Evolutionary conservation across 2,329 filamentous ascomycete genomes (phyloP).

Genomic region (Talaromyces sp.): DNA sequence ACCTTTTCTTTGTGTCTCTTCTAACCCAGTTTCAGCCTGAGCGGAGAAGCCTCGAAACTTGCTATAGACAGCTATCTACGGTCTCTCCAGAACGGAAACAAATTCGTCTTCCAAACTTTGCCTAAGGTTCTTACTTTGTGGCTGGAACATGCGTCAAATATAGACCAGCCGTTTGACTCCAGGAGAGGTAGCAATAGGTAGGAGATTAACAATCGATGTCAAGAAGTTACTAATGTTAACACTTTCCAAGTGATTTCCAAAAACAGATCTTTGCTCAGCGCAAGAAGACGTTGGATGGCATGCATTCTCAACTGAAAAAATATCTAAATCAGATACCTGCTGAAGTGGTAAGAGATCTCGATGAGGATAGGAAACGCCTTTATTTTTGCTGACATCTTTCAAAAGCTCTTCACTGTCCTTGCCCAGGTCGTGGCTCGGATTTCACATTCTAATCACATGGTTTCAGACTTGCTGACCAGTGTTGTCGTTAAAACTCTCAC

Average conservation of each 20-base stretch:
- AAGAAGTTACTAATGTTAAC: slow-evolving; percentile 12
- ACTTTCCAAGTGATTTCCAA: slow-evolving; percentile 38
- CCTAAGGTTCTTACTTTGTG: slow-evolving; percentile 89
- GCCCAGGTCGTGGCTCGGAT: slow-evolving; percentile 96
- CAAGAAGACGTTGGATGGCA: slow-evolving; percentile 60
- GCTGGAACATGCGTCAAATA: slow-evolving; percentile 80
- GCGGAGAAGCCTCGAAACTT: slow-evolving; percentile 78
- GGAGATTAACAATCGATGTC: slow-evolving; percentile 13
- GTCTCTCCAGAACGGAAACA: slow-evolving; percentile 81
- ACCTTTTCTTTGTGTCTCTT: slow-evolving; percentile 1
- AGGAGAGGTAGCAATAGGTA: slow-evolving; percentile 46
- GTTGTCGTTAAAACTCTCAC: slow-evolving; percentile 85
- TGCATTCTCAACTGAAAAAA: slow-evolving; percentile 74
- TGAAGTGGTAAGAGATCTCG: slow-evolving; percentile 34
- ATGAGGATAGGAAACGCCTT: not conserved
- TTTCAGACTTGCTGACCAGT: slow-evolving; percentile 69
- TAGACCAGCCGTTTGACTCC: slow-evolving; percentile 56
- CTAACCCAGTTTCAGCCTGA: slow-evolving; percentile 46
- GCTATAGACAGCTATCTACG: slow-evolving; percentile 92
- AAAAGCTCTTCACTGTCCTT: slow-evolving; percentile 57
- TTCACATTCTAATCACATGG: slow-evolving; percentile 72
- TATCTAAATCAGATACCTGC: slow-evolving; percentile 58
- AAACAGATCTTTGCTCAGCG: slow-evolving; percentile 47
- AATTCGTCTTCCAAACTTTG: slow-evolving; percentile 92
- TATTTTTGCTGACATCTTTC: slow-evolving; percentile 18